Base-by-base conservation (phyloP, 2,329 filamentous ascomycete species). In the Fusarium succisae region DNA sequence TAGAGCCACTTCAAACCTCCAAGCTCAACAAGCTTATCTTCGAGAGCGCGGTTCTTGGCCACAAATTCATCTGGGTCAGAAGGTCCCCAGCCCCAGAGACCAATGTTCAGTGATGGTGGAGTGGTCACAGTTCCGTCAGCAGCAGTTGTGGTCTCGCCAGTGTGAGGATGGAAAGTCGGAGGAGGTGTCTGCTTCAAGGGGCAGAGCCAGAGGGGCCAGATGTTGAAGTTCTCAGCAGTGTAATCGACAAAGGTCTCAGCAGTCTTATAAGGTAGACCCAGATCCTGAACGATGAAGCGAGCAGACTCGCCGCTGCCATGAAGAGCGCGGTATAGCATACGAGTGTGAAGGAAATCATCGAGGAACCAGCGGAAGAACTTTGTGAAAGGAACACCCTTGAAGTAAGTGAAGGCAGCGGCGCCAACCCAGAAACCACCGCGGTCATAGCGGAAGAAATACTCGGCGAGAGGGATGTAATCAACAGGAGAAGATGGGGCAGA, bases 1-100 rank as follows among this genome's bases (percentile, higher is more conserved):
- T 97, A 97, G 18, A 97, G 85, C 92, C 94, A 96, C 84, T 97
- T 97, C 85, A 93, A 90, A 6, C 94, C 94, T 53, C 91, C 91
- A 2, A 96, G 87, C 73, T 90, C 86, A 54, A 85, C 85, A 8
- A 95, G 88, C 79, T 92, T 92, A 26, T 85, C 83, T 83, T 97
- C 94, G 26, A 97, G 86, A 48, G 86, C 87, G 38, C 92, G 88
- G 82, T 97, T 97, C 75, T 90, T 89, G 44, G 82, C 80, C 5
- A 95, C 86, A 77, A 95, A 95, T n/a, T 86, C 86, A 3, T 82
- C 81, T 41, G 83, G 83, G 55, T 88, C 80, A 5, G 84, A 80
- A 5, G 92, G 90, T 13, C 92, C 93, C 81, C 91, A 93, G 15
- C 94, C 94, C 94, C 94, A 97, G 41, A 97, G 88, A n/a, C 90